These are phyloP conservation scores for Olyra latifolia DNA, from an alignment of 176 grass and related monocot genomes.

Conservation along the genomic window DNA sequence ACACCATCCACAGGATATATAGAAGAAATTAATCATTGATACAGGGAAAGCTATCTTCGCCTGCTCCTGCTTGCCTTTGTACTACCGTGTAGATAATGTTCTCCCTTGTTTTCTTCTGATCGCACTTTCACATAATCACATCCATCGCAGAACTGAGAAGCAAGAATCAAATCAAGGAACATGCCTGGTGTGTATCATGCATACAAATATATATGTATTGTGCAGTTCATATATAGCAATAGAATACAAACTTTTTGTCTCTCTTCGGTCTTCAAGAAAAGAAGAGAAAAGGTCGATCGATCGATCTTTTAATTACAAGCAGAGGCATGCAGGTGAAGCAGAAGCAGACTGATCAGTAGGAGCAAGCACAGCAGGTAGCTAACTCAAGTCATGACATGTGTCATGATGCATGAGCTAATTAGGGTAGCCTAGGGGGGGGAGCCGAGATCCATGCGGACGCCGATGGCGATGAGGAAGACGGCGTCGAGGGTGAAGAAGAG, in stretches of 20 bases:
- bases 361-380: not conserved
- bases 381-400: too few relatives aligned
- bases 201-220: too few relatives aligned
- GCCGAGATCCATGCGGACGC: slow-evolving; percentile 49
- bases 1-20: not conserved
- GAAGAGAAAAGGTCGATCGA: not conserved
- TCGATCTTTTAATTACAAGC: not conserved
- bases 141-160: not conserved
- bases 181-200: not conserved
- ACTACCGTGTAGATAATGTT: not conserved
- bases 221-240: not conserved
- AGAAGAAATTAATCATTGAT: not conserved
- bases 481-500: slow-evolving; percentile 52
- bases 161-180: not conserved
- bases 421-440: too few relatives aligned
- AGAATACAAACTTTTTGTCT: not conserved
- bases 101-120: not conserved
- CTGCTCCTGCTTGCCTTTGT: not conserved
- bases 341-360: not conserved
- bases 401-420: too few relatives aligned
- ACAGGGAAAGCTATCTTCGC: not conserved
- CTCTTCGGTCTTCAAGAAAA: not conserved
- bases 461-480: slow-evolving; percentile 55
- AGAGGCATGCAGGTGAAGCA: not conserved
- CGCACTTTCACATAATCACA: not conserved